A percentile compares a stretch with the other conserved stretches of the same genome.
phyloP scores from a whole-genome alignment of 2,329 filamentous ascomycete genomes.

The Sporothrix variecibatus region DNA sequence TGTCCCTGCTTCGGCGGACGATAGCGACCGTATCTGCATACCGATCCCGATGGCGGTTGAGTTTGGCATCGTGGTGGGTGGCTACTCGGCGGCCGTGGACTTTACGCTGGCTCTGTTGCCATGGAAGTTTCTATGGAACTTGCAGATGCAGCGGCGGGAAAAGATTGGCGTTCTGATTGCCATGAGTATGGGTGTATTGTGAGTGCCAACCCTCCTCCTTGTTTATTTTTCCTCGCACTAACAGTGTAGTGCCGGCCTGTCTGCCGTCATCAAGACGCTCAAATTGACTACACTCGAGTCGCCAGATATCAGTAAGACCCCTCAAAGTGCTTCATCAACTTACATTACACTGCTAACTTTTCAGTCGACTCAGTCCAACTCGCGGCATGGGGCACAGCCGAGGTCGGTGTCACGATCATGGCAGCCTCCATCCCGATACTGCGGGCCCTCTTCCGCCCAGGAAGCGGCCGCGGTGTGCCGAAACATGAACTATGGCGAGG shows the following conservation, averaged over 20 bases:
- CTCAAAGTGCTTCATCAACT: no score
- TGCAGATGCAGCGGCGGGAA: constrained; percentile 38
- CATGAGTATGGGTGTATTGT: constrained; percentile 40
- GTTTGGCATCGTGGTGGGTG: constrained; percentile 32
- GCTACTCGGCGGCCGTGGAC: constrained; percentile 35
- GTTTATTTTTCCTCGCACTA: background rate
- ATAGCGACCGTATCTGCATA: constrained; percentile 30
- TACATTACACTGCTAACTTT: no score
- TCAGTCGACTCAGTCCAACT: constrained; percentile 32
- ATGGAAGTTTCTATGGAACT: constrained; percentile 36
- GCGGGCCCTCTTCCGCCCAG: constrained; percentile 34
- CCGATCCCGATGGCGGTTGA: constrained; percentile 31
- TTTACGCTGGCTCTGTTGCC: constrained; percentile 36
- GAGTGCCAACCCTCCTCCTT: background rate
- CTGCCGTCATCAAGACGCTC: constrained; percentile 22
- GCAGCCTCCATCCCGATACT: constrained; percentile 39
- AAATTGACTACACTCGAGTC: constrained; percentile 23
- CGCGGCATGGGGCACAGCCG: constrained; percentile 36
- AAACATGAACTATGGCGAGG: background rate
- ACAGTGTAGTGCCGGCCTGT: constrained; percentile 21
- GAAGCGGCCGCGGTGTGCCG: background rate
- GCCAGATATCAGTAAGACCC: constrained; percentile 23
- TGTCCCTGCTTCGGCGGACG: background rate
- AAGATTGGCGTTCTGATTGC: constrained; percentile 37
- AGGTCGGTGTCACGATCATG: constrained; percentile 41